phyloP scores from a whole-genome alignment of 2,329 filamentous ascomycete genomes.

The Xylaria sp. region DNA sequence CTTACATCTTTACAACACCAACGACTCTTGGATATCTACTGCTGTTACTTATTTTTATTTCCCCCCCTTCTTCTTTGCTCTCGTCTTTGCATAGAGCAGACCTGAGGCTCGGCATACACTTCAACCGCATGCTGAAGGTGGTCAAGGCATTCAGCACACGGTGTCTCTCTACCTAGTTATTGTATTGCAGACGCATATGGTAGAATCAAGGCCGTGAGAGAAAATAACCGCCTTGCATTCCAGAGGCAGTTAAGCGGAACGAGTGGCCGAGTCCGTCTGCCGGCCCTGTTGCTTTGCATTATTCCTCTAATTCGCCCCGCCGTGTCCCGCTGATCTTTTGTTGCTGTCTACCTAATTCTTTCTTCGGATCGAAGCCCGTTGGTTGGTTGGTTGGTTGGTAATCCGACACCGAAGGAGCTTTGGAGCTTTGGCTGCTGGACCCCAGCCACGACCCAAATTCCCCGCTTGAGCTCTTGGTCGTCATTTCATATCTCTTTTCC shows the following conservation, averaged over 20 bases:
- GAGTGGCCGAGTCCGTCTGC: background rate
- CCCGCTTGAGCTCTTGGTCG: slow-evolving; percentile 16
- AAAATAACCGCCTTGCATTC: slow-evolving; percentile 5
- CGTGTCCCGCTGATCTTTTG: background rate
- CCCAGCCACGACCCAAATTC: slow-evolving; percentile 26
- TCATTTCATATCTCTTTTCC: slow-evolving; percentile 6
- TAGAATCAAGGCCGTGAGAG: background rate
- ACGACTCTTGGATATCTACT: no score
- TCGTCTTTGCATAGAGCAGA: background rate
- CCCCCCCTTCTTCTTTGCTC: background rate
- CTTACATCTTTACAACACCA: no score
- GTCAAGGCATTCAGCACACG: background rate
- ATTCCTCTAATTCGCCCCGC: background rate
- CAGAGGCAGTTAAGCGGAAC: slow-evolving; percentile 7
- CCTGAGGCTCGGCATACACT: background rate
- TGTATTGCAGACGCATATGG: background rate
- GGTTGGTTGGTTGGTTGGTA: no score
- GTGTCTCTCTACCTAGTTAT: background rate
- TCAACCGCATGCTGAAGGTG: background rate
- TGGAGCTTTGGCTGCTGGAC: slow-evolving; percentile 27
- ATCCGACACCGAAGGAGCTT: slow-evolving; percentile 18
- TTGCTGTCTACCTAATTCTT: background rate
- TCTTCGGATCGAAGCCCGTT: no score
- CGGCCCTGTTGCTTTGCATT: background rate
- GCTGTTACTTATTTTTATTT: no score